These are phyloP conservation scores for Micromonas pusilla DNA, from an alignment of 139 green algal genomes.

Conservation along the genomic window DNA sequence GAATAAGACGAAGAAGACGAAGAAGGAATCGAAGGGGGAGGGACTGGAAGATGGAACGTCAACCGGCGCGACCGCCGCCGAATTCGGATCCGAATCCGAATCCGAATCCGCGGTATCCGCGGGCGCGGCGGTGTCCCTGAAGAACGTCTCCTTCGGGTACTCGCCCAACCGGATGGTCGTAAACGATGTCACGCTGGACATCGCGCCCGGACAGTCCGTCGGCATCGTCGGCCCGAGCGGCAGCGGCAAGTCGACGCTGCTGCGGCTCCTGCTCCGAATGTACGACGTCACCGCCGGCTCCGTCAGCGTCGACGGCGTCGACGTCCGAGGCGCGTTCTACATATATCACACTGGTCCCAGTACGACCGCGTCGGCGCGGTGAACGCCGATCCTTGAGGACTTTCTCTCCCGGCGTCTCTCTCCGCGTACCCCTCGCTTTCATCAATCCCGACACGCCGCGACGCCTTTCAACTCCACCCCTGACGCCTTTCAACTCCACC, in stretches of 20 bases:
- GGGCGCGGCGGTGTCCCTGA: conserved; percentile 46
- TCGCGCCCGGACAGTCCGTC: conserved; percentile 10
- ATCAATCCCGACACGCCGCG: no score
- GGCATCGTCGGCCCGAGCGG: conserved; percentile 69
- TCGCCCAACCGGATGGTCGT: conserved; percentile 23
- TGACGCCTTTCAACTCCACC: no score
- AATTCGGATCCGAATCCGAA: conserved; percentile 45
- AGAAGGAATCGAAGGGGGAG: neutral
- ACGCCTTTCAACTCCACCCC: no score
- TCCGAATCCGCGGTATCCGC: neutral
- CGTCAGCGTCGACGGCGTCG: conserved; percentile 68
- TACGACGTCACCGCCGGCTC: conserved; percentile 69
- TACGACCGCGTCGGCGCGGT: no score
- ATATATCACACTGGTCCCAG: no score
- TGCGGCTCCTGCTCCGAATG: conserved; percentile 68
- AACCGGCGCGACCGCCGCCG: conserved; percentile 58
- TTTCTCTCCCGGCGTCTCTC: no score
- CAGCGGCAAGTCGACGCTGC: conserved; percentile 79
- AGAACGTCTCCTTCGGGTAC: conserved; percentile 58
- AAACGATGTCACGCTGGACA: neutral
- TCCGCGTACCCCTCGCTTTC: no score
- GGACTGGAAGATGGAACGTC: no score
- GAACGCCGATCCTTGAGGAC: no score
- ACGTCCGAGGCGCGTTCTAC: no score
- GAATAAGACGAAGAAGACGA: neutral